These are phyloP conservation scores for Xerocomus minutiporus DNA, from an alignment of 1,284 basidiomycete genomes.

Conservation along the genomic window DNA sequence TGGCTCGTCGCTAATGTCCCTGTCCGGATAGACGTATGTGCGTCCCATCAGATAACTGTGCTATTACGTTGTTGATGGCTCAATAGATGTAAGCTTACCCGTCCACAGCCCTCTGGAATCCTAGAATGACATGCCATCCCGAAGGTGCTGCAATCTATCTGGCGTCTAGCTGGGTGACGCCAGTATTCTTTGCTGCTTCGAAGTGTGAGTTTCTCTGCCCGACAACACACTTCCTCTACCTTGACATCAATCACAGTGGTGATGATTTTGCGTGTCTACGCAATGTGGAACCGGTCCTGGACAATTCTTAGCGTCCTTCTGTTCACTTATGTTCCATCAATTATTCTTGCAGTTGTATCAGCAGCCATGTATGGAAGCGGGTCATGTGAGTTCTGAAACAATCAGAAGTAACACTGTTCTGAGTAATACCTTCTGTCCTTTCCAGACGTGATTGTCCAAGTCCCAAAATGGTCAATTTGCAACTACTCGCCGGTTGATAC, in stretches of 20 bases:
- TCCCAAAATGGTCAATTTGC: too few species aligned
- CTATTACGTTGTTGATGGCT: background rate
- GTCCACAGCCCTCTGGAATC: background rate
- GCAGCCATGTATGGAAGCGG: background rate
- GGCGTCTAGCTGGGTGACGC: background rate
- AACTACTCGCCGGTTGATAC: too few species aligned
- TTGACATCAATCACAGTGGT: slow-evolving; percentile 3
- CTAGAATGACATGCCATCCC: background rate
- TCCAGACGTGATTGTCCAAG: background rate
- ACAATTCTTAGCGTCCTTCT: slow-evolving; percentile 4
- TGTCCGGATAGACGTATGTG: slow-evolving; percentile 1
- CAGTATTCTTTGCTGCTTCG: slow-evolving; percentile 2
- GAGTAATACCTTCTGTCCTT: background rate
- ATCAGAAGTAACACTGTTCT: background rate
- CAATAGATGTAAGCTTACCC: slow-evolving; percentile 11
- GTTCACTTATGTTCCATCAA: background rate
- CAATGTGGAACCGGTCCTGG: slow-evolving; percentile 14
- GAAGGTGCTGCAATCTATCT: slow-evolving; percentile 3
- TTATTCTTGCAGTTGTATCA: background rate
- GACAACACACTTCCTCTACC: background rate
- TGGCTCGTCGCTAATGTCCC: background rate
- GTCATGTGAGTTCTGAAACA: background rate
- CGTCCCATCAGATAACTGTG: background rate
- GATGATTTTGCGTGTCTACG: slow-evolving; percentile 19
- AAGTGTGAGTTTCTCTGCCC: slow-evolving; percentile 8